A percentile compares a stretch with the other conserved stretches of the same genome.
Evolutionary conservation across 768 basidiomycete genomes (phyloP).

Genomic region (Calocera cornea): DNA sequence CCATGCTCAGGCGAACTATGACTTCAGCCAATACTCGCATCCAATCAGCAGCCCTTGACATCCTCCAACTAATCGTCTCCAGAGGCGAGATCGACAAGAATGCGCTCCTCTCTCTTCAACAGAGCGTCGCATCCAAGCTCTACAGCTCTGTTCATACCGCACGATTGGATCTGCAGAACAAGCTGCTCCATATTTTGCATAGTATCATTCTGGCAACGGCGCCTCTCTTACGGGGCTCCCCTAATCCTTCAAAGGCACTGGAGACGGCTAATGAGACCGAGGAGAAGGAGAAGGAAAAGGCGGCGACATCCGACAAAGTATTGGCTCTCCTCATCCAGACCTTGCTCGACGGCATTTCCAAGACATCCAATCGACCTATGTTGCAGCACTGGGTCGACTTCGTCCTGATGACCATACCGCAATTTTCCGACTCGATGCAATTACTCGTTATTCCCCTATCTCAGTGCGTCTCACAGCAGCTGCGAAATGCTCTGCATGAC

Average conservation of each 20-base stretch:
- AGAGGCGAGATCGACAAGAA: constrained; percentile 63
- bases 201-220: constrained; percentile 60
- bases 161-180: constrained; percentile 79
- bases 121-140: constrained; percentile 58
- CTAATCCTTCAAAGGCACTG: background rate
- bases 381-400: constrained; percentile 97
- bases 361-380: constrained; percentile 56
- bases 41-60: constrained; percentile 63
- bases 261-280: background rate
- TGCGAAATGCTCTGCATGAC: constrained; percentile 36
- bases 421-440: constrained; percentile 61
- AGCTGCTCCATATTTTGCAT: constrained; percentile 81
- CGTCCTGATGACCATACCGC: constrained; percentile 76
- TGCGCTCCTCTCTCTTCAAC: constrained; percentile 51
- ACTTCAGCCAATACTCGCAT: constrained; percentile 45
- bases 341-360: constrained; percentile 65
- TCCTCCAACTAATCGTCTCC: constrained; percentile 68
- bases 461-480: constrained; percentile 64
- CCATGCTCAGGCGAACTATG: constrained; percentile 37
- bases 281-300: constrained; percentile 4
- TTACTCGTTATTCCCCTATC: constrained; percentile 56
- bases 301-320: background rate
- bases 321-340: constrained; percentile 56
- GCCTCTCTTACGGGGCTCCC: background rate
- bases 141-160: constrained; percentile 55